Base-by-base conservation (phyloP, 331 rosid genomes). In the Erythrophleum ivorense region DNA sequence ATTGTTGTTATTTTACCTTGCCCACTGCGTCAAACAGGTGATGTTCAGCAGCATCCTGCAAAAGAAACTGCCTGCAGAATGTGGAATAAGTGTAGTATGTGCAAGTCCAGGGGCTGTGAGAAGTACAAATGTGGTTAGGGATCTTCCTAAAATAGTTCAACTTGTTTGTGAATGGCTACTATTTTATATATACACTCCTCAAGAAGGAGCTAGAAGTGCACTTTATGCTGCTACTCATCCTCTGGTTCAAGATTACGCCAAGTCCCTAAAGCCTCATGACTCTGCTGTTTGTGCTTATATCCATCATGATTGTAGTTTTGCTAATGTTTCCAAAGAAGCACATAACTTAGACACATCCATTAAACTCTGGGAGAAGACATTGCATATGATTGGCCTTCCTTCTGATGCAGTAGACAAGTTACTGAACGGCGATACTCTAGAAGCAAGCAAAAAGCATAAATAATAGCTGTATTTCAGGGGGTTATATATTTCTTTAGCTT, bases 281-380 rank as follows among this genome's bases (percentile, higher is more conserved):
- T 60, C 41, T 60, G 40, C 41, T 60, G 67, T 60, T 60, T 60
- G 67, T 60, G 41, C 67, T 60, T 60, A 60, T 24, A 29, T 60
- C 1, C 0, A 60, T 60, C 67, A 29, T 60, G 67, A 60, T 12
- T 60, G 67, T 60, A 11, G 9, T 29, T 60, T 29, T 60, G 67
- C 40, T 60, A 1, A 4, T 60, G 67, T 29, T 29, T 60, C 41
- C 14, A 60, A 12, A 60, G 67, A 60, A 60, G 40, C 67, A 29
- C 67, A 29, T 3, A 60, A 60, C 41, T 60, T 60, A 15, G 67
- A 60, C 18, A 5, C 67, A 11, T 60, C 67, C n/a, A 9, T 60
- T 0, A 60, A 60, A 60, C 3, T 60, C 29, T 60, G 67, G 67
- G 67, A 60, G 7, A 60, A 29, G 67, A 60, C 67, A 10, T 60